These are phyloP conservation scores for Beauveria australis DNA, from an alignment of 2,329 filamentous ascomycete species.

Conservation along the genomic window DNA sequence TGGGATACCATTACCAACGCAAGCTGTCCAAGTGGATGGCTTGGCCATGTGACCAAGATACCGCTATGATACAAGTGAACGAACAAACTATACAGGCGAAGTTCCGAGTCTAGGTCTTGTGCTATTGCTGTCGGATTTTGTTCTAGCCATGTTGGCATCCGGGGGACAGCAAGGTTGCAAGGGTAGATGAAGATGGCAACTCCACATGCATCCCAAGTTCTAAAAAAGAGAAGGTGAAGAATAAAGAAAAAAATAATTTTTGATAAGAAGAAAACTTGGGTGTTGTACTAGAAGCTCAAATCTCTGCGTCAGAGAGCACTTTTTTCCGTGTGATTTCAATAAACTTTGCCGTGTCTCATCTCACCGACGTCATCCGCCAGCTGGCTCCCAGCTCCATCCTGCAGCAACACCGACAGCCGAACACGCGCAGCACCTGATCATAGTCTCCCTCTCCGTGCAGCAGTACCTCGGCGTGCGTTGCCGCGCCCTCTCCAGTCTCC, in stretches of 20 bases:
- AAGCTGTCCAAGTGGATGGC: background rate
- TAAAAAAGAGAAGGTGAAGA: background rate
- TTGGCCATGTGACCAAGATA: background rate
- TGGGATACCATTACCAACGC: background rate
- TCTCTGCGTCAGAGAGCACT: no score
- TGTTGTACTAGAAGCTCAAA: no score
- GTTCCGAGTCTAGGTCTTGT: no score
- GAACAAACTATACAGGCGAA: no score
- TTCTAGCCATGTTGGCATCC: background rate
- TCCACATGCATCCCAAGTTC: background rate
- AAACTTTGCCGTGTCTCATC: background rate
- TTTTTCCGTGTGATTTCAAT: background rate
- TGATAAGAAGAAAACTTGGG: no score
- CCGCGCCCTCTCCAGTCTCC: conserved; percentile 3
- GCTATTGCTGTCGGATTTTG: no score
- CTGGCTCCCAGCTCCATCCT: background rate
- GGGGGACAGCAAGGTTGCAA: no score
- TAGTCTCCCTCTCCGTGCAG: background rate
- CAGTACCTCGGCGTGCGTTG: background rate
- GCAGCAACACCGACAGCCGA: background rate
- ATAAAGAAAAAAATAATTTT: background rate
- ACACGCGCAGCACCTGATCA: background rate
- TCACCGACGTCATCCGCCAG: conserved; percentile 4
- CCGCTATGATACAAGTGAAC: background rate
- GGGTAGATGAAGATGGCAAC: no score